Conservation (phyloP, 345 rosid genomes). For the Iberis pinnata region DNA sequence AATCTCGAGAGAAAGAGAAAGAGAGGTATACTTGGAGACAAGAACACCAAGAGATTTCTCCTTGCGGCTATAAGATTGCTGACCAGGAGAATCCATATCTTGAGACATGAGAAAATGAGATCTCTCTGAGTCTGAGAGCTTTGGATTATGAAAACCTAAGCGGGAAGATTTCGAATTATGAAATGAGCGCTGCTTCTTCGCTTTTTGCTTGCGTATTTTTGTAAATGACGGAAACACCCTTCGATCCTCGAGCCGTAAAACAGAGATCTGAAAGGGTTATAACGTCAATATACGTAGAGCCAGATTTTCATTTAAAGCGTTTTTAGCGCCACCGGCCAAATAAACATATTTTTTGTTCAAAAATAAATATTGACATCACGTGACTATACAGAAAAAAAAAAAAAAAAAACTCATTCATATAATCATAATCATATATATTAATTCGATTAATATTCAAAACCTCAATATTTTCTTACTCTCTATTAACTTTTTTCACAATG, state of each 20-base stretch:
- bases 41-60: slow-evolving; percentile 75
- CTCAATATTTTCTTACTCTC: too few species aligned
- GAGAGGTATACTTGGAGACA: slow-evolving; percentile 50
- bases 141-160: too few species aligned
- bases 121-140: too few species aligned
- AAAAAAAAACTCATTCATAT: too few species aligned
- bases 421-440: too few species aligned
- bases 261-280: background rate
- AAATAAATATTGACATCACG: too few species aligned
- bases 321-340: too few species aligned
- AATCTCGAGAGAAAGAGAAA: background rate
- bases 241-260: background rate
- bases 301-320: background rate
- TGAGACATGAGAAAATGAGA: background rate
- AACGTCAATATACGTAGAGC: background rate
- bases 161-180: slow-evolving; percentile 23
- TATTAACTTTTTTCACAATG: too few species aligned
- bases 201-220: background rate
- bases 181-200: slow-evolving; percentile 2
- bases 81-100: slow-evolving; percentile 37
- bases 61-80: slow-evolving; percentile 55
- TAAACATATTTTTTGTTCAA: too few species aligned
- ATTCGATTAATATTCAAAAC: too few species aligned
- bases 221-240: background rate
- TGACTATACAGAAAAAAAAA: too few species aligned